Base-by-base conservation (phyloP, 805 yeast species). In the Metschnikowia vanudenii region DNA sequence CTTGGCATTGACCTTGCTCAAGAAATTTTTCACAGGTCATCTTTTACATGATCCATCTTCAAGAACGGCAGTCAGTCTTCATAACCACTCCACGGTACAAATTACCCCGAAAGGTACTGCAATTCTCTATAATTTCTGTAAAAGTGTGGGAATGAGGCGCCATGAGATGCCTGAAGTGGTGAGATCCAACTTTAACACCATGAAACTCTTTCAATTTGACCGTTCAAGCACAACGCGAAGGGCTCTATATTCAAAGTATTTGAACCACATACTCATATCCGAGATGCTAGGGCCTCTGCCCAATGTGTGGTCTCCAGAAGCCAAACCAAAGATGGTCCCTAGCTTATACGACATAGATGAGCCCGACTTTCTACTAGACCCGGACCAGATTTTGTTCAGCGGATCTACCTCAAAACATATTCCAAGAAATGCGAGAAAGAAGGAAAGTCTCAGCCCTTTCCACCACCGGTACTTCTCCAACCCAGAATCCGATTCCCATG, bases 71-170 rank as follows among this genome's bases (percentile, higher is more conserved):
- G 52, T 60, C 12, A 66, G 61, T 35, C 73, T 82, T 5, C 75
- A 75, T 22, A 29, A 46, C 41, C 65, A 58, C 3, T 67, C 72
- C 0, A 49, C 70, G 2, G 59, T 88, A 24, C 97, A 92, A 60
- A 96, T 96, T 3, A 88, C 97, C 0, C 90, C 97, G 0, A 92
- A 92, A 59, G 98, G 97, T 1, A 81, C 89, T 7, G 82, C 89
- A 0, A 58, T 88, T 0, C 63, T 91, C 2, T 80, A 79, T 41
- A 68, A 73, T 14, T 88, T 83, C 60, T 81, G 85, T 50, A 68
- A 72, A 41, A 76, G 70, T 35, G 63, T 75, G 39, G 95, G 90
- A 0, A 62, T 82, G 39, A 71, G 66, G 37, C 63, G 63, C 13
- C 49, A 56, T 1, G 46, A 54, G 0, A 56, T 67, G 20, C 83